phyloP scores from a whole-genome alignment of 495 filamentous ascomycete species.

The Lasiosphaeria hispida region DNA sequence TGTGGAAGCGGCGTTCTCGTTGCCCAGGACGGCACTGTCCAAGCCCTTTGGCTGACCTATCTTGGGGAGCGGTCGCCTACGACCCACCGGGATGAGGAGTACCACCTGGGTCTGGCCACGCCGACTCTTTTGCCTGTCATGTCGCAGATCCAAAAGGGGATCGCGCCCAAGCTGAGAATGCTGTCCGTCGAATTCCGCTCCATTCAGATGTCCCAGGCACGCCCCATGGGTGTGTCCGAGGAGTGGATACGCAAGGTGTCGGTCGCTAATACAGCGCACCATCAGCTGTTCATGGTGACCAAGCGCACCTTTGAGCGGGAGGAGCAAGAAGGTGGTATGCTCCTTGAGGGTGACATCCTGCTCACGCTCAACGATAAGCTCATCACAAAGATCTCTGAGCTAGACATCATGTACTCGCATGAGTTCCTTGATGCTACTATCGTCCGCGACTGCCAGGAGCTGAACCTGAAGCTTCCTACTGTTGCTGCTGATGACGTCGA shows the following conservation, averaged over 20 bases:
- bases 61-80: conserved; percentile 80
- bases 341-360: conserved; percentile 91
- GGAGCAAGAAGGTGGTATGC: conserved; percentile 57
- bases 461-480: conserved; percentile 75
- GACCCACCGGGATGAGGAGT: conserved; percentile 88
- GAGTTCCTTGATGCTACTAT: conserved; percentile 79
- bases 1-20: conserved; percentile 95
- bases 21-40: conserved; percentile 83
- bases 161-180: conserved; percentile 78
- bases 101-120: conserved; percentile 90
- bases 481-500: conserved; percentile 88
- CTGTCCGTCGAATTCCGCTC: conserved; percentile 91
- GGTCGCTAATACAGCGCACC: conserved; percentile 78
- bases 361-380: conserved; percentile 86
- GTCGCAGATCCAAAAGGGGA: conserved; percentile 75
- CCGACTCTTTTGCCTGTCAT: conserved; percentile 83
- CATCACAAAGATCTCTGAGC: conserved; percentile 86
- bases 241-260: conserved; percentile 92
- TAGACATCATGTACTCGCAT: conserved; percentile 95
- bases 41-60: conserved; percentile 95
- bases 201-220: conserved; percentile 95
- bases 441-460: conserved; percentile 80
- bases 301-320: conserved; percentile 69
- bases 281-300: conserved; percentile 98
- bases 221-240: conserved; percentile 95